Evolutionary conservation across 2,329 filamentous ascomycete species (phyloP), one percentile per base, ranked within the genome.

Genomic region (Pyricularia grisea): DNA sequence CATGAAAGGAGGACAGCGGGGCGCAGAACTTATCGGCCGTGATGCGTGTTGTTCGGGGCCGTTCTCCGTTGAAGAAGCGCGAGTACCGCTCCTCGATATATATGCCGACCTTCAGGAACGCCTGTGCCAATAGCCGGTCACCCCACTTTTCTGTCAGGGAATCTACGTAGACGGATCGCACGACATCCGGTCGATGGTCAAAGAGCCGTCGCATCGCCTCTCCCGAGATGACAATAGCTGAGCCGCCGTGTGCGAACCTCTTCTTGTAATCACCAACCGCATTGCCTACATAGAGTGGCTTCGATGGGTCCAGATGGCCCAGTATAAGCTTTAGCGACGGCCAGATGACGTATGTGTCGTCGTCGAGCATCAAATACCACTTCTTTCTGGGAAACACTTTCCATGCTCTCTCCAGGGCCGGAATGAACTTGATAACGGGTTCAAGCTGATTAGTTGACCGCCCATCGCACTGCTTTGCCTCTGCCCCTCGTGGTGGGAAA

Each of bases 351-450:
- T 83, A 87, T 0, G 84, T 87, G 73, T 88, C 85, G 74, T 87
- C 85, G 75, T 87, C 85, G 17, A 85, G 75, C 71, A 87, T 82
- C 71, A 87, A 75, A 73, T 87, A 87, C 85, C 85, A 87, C 74
- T 85, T 85, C 77, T 87, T 87, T 70, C 79, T 75, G 0, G 85
- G 85, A 73, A 86, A 78, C 20, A 76, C 78, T 58, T 78, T 75
- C 77, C 83, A 85, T 25, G 82, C 78, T 70, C 84, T 80, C 72
- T 87, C 83, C 72, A 88, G 81, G 63, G 84, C 82, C 60, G 84
- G 81, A 67, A 87, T 81, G 73, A 86, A 86, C 85, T 87, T 70
- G 2, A 69, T 17, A 20, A 27, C 31, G 14, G 33, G 5, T 6
- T 55, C 17, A 27, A 31, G 11, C n/a, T 27, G 36, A 25, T 27